Base-by-base conservation (phyloP, 441 rosid species). In the Populus trichocarpa region DNA sequence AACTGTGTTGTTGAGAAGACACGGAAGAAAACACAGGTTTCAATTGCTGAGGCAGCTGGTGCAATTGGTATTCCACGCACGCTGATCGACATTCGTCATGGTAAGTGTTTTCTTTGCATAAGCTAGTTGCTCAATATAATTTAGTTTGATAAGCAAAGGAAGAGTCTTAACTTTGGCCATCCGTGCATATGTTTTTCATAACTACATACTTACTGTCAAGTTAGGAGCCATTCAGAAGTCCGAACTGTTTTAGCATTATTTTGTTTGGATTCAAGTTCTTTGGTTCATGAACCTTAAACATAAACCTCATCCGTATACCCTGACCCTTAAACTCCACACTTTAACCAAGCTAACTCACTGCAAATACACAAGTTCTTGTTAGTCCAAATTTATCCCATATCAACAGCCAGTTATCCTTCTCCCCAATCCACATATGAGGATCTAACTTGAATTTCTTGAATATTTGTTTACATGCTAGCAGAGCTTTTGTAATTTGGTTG, bases 81-180 rank as follows among this genome's bases (percentile, higher is more conserved):
- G 72, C 80, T 96, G 72, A 93, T 96, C 71, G 98, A 96, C 82
- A 81, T 96, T 82, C 97, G 97, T 78, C 99, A 96, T 81, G 99
- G 99, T 96, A 85, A 83, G 85, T 30, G 35, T 67, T 63, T 73
- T 67, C 10, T 30, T 67, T 6, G 38, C 18, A 30, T 16, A 67
- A 6, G 9, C n/a, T 23, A 10, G 36, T 66, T 66, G 69, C 30
- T 66, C 32, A 4, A 66, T 66, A 66, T 28, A 10, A 66, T 66
- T 66, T 25, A 50, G 59, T 50, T 50, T 50, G 20, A 50, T 50
- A 50, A 16, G 2, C 59, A 5, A 50, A 16, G 59, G 22, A 12
- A 50, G 59, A 50, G 7, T 14, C 57, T 46, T 14, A 46, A 46
- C 53, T 46, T 46, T 13, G 18, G 18, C 1, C 1, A 46, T 46